Evolutionary conservation across 768 basidiomycete genomes (phyloP).

Genomic region (Tulasnella sp.): DNA sequence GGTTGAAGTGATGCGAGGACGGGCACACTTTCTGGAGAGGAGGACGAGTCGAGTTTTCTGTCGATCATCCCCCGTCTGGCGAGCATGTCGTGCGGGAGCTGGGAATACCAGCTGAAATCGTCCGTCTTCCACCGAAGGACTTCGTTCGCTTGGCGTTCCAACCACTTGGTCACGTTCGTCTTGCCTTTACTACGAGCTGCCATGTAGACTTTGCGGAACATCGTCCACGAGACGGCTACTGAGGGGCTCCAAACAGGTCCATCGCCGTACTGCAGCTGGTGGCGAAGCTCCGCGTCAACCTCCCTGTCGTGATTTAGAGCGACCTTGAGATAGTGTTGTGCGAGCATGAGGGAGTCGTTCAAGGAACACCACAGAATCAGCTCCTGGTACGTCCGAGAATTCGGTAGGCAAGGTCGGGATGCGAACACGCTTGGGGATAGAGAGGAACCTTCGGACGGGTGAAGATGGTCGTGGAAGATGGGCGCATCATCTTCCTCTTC

Average conservation of each 20-base stretch:
- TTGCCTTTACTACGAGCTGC: not conserved
- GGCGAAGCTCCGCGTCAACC: slow-evolving; percentile 41
- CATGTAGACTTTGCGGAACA: slow-evolving; percentile 16
- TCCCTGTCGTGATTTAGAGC: slow-evolving; percentile 57
- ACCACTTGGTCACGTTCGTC: slow-evolving; percentile 53
- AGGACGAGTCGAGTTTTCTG: not conserved
- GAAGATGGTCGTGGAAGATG: slow-evolving; percentile 25
- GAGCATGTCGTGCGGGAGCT: slow-evolving; percentile 34
- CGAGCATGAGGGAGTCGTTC: slow-evolving; percentile 24
- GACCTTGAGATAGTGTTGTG: slow-evolving; percentile 44
- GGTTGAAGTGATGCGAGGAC: no score
- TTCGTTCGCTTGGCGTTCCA: slow-evolving; percentile 45
- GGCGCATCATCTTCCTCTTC: slow-evolving; percentile 60
- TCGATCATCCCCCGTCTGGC: not conserved
- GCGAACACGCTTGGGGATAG: slow-evolving; percentile 37
- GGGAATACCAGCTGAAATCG: slow-evolving; percentile 40
- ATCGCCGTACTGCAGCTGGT: slow-evolving; percentile 36
- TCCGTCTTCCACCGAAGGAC: slow-evolving; percentile 49
- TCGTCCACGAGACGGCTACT: slow-evolving; percentile 12
- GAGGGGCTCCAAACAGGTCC: not conserved
- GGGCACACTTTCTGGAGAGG: not conserved
- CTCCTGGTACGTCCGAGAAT: slow-evolving; percentile 51
- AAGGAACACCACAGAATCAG: slow-evolving; percentile 47
- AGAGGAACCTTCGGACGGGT: slow-evolving; percentile 43
- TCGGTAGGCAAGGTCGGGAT: slow-evolving; percentile 51